Percentiles rank a stretch among this genome's conserved stretches.
Evolutionary conservation across 257 asterid genomes (phyloP).

Genomic region (Ligustrum vulgare): DNA sequence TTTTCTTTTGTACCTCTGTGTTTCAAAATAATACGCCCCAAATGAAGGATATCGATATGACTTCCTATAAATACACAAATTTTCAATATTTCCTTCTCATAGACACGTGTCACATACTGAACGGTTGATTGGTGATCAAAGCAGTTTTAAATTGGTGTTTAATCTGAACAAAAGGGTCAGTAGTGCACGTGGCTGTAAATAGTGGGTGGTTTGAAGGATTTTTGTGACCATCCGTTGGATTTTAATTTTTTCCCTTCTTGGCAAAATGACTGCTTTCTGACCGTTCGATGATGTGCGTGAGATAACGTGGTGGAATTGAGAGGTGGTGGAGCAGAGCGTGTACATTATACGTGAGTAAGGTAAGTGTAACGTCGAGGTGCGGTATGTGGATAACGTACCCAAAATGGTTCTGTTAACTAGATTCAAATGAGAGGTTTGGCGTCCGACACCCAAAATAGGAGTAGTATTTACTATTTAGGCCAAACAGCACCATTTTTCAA

Average conservation of each 20-base stretch:
- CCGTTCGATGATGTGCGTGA: constrained; percentile 7
- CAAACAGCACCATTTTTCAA: no score
- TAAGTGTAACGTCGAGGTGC: constrained; percentile 4
- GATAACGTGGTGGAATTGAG: background rate
- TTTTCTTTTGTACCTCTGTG: constrained; percentile 23
- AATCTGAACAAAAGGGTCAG: constrained; percentile 13
- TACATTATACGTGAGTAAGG: background rate
- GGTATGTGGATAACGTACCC: constrained; percentile 52
- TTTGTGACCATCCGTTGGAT: constrained; percentile 20
- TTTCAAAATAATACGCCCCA: constrained; percentile 32
- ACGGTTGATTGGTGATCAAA: constrained; percentile 39
- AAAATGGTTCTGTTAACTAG: constrained; percentile 39
- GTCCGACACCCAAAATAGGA: constrained; percentile 44
- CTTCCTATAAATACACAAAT: constrained; percentile 30
- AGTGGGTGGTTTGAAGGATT: constrained; percentile 25
- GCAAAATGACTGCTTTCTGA: background rate
- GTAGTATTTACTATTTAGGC: no score
- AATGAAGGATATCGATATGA: constrained; percentile 31
- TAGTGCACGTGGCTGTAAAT: constrained; percentile 38
- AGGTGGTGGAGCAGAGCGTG: constrained; percentile 1
- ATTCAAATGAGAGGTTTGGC: constrained; percentile 36
- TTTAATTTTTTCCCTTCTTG: constrained; percentile 15
- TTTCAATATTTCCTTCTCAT: background rate
- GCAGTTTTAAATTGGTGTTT: constrained; percentile 25
- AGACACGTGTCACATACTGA: constrained; percentile 40